Percentiles rank a stretch among this genome's conserved stretches.
phyloP scores from a whole-genome alignment of 2,329 filamentous ascomycete species.

The Golovinomyces cichoracearum region DNA sequence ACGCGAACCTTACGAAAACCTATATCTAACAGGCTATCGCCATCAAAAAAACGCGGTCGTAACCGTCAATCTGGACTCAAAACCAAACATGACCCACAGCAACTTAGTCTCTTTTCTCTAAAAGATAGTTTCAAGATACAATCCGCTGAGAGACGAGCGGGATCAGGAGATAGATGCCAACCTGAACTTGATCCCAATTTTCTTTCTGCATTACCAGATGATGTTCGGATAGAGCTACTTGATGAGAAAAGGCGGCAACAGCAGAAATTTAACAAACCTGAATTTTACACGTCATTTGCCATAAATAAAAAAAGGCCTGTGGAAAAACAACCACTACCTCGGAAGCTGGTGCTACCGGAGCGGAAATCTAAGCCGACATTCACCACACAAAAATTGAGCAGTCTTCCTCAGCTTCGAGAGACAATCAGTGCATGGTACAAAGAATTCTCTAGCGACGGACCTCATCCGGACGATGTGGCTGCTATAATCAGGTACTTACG shows the following conservation, averaged over 20 bases:
- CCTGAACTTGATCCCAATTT: conserved; percentile 29
- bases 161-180: conserved; percentile 4
- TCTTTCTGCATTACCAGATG: conserved; percentile 56
- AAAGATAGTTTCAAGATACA: conserved; percentile 9
- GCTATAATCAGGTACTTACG: conserved; percentile 48
- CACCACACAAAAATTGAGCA: conserved; percentile 29
- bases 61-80: conserved; percentile 14
- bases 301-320: conserved; percentile 8
- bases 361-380: conserved; percentile 30
- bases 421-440: conserved; percentile 54
- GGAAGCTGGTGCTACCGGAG: conserved; percentile 22
- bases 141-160: neutral
- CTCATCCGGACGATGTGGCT: conserved; percentile 51
- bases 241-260: conserved; percentile 35
- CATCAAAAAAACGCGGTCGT: conserved; percentile 36
- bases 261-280: conserved; percentile 24
- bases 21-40: conserved; percentile 17
- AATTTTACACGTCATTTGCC: conserved; percentile 17
- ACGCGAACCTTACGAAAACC: conserved; percentile 23
- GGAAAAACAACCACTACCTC: conserved; percentile 5
- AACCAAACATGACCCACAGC: conserved; percentile 26
- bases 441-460: conserved; percentile 46
- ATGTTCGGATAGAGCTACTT: conserved; percentile 53
- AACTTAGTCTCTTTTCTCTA: conserved; percentile 42
- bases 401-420: conserved; percentile 37